Evolutionary conservation across 768 basidiomycete species (phyloP).

Genomic region (Tricholoma flavovirens): DNA sequence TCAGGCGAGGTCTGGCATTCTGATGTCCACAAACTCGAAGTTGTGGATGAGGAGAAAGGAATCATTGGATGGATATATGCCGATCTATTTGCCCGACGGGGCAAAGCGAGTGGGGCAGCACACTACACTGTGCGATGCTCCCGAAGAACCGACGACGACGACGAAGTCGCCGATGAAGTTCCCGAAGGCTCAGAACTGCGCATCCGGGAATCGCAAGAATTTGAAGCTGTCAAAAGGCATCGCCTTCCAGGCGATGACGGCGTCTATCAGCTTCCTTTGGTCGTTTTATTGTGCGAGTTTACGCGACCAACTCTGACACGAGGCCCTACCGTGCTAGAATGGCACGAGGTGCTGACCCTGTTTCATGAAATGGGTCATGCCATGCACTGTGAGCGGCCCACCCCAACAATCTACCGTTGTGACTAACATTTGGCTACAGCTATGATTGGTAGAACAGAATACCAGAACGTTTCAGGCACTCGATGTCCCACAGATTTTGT

Average conservation of each 20-base stretch:
- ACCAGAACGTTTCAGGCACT: slow-evolving; percentile 96
- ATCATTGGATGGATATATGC: slow-evolving; percentile 93
- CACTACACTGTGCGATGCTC: slow-evolving; percentile 98
- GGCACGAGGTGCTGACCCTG: slow-evolving; percentile 91
- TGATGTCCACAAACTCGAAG: slow-evolving; percentile 87
- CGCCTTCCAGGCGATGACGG: slow-evolving; percentile 58
- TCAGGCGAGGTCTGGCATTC: slow-evolving; percentile 87
- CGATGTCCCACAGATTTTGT: slow-evolving; percentile 98
- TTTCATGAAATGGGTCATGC: slow-evolving; percentile 99
- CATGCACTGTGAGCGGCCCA: slow-evolving; percentile 81
- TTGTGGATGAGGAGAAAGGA: slow-evolving; percentile 84
- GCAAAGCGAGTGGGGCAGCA: slow-evolving; percentile 88
- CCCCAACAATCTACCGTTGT: background rate
- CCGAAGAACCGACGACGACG: slow-evolving; percentile 87
- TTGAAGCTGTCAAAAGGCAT: slow-evolving; percentile 59
- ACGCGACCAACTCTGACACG: slow-evolving; percentile 50
- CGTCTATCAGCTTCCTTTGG: slow-evolving; percentile 82
- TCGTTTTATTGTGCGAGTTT: slow-evolving; percentile 90
- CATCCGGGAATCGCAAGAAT: slow-evolving; percentile 48
- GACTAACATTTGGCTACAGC: slow-evolving; percentile 41
- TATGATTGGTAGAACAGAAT: slow-evolving; percentile 96
- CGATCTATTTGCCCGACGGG: slow-evolving; percentile 79
- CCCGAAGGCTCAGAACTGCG: slow-evolving; percentile 32
- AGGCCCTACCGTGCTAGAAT: slow-evolving; percentile 72
- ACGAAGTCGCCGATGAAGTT: slow-evolving; percentile 59